Evolutionary conservation across 768 basidiomycete species (phyloP).

Genomic region (Porphyrellus cyaneotinctus): DNA sequence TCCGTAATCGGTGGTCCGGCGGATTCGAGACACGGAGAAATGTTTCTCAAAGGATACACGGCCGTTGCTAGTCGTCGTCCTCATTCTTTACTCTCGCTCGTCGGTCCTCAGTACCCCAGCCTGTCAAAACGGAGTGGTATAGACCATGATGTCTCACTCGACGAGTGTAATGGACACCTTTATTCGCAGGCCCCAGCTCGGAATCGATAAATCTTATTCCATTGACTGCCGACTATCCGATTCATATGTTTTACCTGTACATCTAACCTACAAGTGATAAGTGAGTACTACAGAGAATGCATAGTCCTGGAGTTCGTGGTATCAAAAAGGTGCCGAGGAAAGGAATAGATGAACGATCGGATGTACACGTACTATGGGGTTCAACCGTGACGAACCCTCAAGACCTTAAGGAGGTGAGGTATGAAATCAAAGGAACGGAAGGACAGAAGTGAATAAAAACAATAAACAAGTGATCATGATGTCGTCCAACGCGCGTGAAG

Average conservation of each 20-base stretch:
- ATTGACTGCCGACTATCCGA: no score
- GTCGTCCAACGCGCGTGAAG: not conserved
- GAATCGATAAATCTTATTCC: not conserved
- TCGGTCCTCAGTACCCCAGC: no score
- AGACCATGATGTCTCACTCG: no score
- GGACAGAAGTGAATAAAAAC: not conserved
- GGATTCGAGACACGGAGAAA: not conserved
- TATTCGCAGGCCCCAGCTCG: not conserved
- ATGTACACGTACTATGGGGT: slow-evolving; percentile 9
- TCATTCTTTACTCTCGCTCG: no score
- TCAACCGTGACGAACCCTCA: not conserved
- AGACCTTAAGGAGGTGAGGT: not conserved
- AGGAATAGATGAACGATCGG: slow-evolving; percentile 17
- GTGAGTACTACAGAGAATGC: slow-evolving; percentile 21
- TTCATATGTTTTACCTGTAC: not conserved
- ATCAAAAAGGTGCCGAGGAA: not conserved
- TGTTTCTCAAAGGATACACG: no score
- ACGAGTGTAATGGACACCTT: no score
- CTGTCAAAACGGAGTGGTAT: no score
- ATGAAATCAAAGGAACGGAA: not conserved
- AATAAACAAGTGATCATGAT: not conserved
- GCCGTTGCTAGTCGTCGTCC: no score
- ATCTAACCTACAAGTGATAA: slow-evolving; percentile 3
- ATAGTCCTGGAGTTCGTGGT: slow-evolving; percentile 13
- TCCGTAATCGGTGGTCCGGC: slow-evolving; percentile 12